phyloP scores from a whole-genome alignment of 805 yeast species.

The Pichia membranifaciens region DNA sequence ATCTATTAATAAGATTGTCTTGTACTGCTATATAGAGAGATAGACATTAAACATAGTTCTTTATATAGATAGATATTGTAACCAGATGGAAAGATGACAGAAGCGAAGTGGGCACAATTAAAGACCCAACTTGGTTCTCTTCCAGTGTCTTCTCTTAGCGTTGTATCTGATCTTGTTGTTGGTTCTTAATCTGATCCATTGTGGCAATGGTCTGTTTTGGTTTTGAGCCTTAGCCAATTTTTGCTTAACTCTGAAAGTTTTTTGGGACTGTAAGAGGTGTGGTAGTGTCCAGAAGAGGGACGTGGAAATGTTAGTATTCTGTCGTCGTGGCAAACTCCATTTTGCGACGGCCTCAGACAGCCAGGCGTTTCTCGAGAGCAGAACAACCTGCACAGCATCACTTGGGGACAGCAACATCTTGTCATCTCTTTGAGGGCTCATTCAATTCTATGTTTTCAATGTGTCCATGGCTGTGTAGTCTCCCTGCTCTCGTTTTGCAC shows the following conservation, averaged over 20 bases:
- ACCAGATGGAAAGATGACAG: not conserved
- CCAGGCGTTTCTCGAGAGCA: too few species aligned
- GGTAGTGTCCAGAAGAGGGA: too few species aligned
- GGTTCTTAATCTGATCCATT: constrained; percentile 98
- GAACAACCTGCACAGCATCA: too few species aligned
- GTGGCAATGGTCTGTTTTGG: constrained; percentile 99
- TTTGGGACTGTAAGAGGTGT: constrained; percentile 58
- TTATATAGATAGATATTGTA: not conserved
- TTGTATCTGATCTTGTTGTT: constrained; percentile 96
- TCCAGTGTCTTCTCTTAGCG: constrained; percentile 99
- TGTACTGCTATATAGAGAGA: not conserved
- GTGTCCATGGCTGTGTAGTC: not conserved
- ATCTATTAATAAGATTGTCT: not conserved
- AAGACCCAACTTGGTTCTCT: constrained; percentile 98
- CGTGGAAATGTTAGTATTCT: too few species aligned
- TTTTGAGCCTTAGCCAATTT: constrained; percentile 98
- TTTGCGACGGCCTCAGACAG: too few species aligned
- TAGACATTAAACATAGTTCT: not conserved
- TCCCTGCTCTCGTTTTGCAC: too few species aligned
- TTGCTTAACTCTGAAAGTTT: constrained; percentile 95
- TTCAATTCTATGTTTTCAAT: not conserved
- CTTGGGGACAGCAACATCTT: too few species aligned
- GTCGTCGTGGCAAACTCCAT: too few species aligned
- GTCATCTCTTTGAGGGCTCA: not conserved
- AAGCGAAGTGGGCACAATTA: constrained; percentile 38